A percentile compares a stretch with the other conserved stretches of the same genome.
Evolutionary conservation across 805 yeast genomes (phyloP).

Genomic region (Candida gorgasii): DNA sequence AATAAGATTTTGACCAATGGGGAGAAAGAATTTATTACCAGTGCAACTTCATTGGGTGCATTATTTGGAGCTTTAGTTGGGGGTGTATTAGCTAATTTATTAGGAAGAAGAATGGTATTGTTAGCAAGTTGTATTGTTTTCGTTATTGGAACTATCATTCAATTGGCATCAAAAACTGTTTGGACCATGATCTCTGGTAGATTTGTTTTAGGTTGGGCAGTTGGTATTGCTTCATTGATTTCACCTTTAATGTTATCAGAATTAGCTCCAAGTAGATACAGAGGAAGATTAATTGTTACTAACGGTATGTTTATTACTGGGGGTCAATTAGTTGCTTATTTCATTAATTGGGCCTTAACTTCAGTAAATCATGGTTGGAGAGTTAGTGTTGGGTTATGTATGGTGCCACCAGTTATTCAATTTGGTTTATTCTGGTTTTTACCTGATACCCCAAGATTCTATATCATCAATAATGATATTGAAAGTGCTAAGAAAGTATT

Average conservation of each 20-base stretch:
- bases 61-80: constrained; percentile 75
- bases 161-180: constrained; percentile 74
- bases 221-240: constrained; percentile 89
- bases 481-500: constrained; percentile 71
- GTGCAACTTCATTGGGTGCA: constrained; percentile 95
- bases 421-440: constrained; percentile 74
- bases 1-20: constrained; percentile 65
- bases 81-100: constrained; percentile 76
- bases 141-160: constrained; percentile 80
- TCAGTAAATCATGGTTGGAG: constrained; percentile 87
- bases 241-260: constrained; percentile 95
- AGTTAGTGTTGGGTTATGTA: constrained; percentile 83
- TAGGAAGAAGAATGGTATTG: constrained; percentile 84
- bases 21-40: constrained; percentile 85
- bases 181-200: constrained; percentile 95
- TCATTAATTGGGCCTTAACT: constrained; percentile 84
- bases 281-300: constrained; percentile 88
- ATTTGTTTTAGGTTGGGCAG: constrained; percentile 93
- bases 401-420: constrained; percentile 84
- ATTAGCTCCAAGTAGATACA: constrained; percentile 85
- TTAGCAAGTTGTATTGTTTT: constrained; percentile 82
- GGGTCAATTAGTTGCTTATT: constrained; percentile 94
- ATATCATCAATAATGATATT: constrained; percentile 66
- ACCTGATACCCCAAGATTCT: constrained; percentile 94
- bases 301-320: constrained; percentile 91